Percentiles rank a stretch among this genome's conserved stretches.
Evolutionary conservation across 371 early-diverging fungal species (phyloP).

Genomic region (Globomyces sp.): DNA sequence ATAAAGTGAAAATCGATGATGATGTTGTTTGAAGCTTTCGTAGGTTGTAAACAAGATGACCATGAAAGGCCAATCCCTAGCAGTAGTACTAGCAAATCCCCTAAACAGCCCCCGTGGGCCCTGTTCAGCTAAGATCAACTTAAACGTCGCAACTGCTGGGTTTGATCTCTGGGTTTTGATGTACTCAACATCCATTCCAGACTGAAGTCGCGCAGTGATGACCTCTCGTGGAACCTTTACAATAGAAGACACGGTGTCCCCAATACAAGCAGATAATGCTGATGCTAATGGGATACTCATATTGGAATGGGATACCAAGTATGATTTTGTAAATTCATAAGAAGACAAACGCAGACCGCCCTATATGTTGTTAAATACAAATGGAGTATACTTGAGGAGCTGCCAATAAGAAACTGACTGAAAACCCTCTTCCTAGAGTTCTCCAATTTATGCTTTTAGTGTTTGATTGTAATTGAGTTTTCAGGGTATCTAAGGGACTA

Average conservation of each 20-base stretch:
- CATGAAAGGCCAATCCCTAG: slow-evolving; percentile 79
- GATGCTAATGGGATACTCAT: slow-evolving; percentile 45
- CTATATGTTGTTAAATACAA: too few relatives aligned
- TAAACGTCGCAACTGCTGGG: slow-evolving; percentile 32
- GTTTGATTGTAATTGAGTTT: slow-evolving; percentile 66
- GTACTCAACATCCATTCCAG: slow-evolving; percentile 54
- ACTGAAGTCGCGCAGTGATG: slow-evolving; percentile 75
- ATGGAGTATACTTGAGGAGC: slow-evolving; percentile 52
- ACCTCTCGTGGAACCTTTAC: slow-evolving; percentile 85
- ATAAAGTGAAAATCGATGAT: slow-evolving; percentile 47
- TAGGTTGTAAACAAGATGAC: slow-evolving; percentile 75
- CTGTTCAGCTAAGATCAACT: slow-evolving; percentile 59
- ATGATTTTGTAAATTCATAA: slow-evolving; percentile 71
- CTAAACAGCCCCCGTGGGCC: slow-evolving; percentile 70
- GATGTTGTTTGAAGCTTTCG: slow-evolving; percentile 73
- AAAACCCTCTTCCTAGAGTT: slow-evolving; percentile 65
- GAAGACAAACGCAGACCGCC: slow-evolving; percentile 75
- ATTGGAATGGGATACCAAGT: slow-evolving; percentile 53
- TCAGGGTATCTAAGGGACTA: slow-evolving; percentile 64
- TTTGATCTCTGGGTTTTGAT: slow-evolving; percentile 13
- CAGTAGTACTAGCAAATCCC: slow-evolving; percentile 77
- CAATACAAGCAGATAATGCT: slow-evolving; percentile 71
- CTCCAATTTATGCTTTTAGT: slow-evolving; percentile 39
- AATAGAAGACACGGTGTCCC: slow-evolving; percentile 73
- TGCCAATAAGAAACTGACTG: slow-evolving; percentile 66